Conservation (phyloP, 345 rosid genomes). For the Pugionium cornutum region DNA sequence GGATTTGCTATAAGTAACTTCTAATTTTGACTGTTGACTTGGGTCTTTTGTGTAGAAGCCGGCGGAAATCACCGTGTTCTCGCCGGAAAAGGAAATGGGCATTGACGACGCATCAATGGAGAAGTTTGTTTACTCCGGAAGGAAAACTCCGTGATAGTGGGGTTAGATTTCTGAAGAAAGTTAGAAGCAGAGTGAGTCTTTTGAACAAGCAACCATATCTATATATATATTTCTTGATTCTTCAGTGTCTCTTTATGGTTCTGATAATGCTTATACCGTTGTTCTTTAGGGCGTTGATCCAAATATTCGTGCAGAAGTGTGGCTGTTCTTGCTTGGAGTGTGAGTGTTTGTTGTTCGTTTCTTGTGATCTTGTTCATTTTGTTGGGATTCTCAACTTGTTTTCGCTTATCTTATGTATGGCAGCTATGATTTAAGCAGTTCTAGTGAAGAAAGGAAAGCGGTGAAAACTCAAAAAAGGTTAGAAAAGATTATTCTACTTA, state of each 20-base stretch:
- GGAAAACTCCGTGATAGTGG: conserved; percentile 86
- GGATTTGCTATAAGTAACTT: conserved; percentile 4
- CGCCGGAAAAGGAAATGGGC: conserved; percentile 78
- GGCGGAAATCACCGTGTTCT: conserved; percentile 94
- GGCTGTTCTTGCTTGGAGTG: conserved; percentile 99
- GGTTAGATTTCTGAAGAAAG: conserved; percentile 78
- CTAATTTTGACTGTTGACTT: conserved; percentile 1
- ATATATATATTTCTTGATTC: conserved; percentile 3
- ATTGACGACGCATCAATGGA: conserved; percentile 83
- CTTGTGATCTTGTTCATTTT: background rate
- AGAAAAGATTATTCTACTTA: background rate
- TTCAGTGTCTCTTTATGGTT: conserved; percentile 19
- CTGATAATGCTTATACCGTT: conserved; percentile 14
- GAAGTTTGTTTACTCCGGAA: conserved; percentile 68
- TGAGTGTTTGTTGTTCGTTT: conserved; percentile 47
- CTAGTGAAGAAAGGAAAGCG: conserved; percentile 75
- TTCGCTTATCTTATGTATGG: conserved; percentile 10
- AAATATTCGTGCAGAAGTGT: conserved; percentile 80
- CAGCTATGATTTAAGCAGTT: conserved; percentile 85
- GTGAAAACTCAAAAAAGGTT: conserved; percentile 71
- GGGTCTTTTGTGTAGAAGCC: conserved; percentile 47
- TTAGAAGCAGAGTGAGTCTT: conserved; percentile 85
- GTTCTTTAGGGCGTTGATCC: conserved; percentile 87
- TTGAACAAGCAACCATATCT: background rate
- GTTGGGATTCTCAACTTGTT: conserved; percentile 16